phyloP scores from a whole-genome alignment of 371 early-diverging fungal species.

The Choanephora cucurbitarum region DNA sequence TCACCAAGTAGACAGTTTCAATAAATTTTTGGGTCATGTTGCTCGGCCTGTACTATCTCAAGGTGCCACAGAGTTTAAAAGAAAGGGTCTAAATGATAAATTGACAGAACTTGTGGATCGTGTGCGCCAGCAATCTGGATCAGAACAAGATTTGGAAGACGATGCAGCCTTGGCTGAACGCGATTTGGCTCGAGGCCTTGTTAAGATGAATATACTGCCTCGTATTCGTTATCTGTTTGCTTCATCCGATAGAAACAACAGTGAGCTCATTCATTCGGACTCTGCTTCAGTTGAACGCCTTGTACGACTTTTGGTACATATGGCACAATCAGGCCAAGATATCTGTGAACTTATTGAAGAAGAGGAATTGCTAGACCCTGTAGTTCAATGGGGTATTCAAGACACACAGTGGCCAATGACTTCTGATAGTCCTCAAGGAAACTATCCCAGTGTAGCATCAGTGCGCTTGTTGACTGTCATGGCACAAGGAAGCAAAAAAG shows the following conservation, averaged over 20 bases:
- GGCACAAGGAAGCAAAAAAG: slow-evolving; percentile 46
- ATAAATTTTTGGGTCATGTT: slow-evolving; percentile 34
- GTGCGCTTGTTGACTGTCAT: slow-evolving; percentile 44
- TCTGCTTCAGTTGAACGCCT: slow-evolving; percentile 42
- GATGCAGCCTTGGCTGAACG: slow-evolving; percentile 53
- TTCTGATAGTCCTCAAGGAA: slow-evolving; percentile 7
- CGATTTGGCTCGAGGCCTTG: slow-evolving; percentile 55
- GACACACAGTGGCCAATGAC: slow-evolving; percentile 55
- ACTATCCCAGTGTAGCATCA: slow-evolving; percentile 42
- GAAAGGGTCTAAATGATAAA: slow-evolving; percentile 23
- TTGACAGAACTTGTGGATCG: slow-evolving; percentile 25
- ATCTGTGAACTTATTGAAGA: slow-evolving; percentile 53
- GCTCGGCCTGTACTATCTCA: slow-evolving; percentile 11
- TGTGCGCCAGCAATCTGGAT: slow-evolving; percentile 26
- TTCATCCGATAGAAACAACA: slow-evolving; percentile 31
- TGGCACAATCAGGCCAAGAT: slow-evolving; percentile 47
- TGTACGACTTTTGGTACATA: slow-evolving; percentile 45
- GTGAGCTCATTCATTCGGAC: slow-evolving; percentile 38
- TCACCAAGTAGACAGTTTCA: slow-evolving; percentile 16
- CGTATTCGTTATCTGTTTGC: slow-evolving; percentile 57
- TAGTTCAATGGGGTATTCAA: slow-evolving; percentile 44
- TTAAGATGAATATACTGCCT: slow-evolving; percentile 58
- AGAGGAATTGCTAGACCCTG: slow-evolving; percentile 46
- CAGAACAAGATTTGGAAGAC: slow-evolving; percentile 21
- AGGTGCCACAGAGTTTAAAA: background rate